phyloP scores from a whole-genome alignment of 2,329 filamentous ascomycete species.

The Lasiodiplodia hormozganensis region DNA sequence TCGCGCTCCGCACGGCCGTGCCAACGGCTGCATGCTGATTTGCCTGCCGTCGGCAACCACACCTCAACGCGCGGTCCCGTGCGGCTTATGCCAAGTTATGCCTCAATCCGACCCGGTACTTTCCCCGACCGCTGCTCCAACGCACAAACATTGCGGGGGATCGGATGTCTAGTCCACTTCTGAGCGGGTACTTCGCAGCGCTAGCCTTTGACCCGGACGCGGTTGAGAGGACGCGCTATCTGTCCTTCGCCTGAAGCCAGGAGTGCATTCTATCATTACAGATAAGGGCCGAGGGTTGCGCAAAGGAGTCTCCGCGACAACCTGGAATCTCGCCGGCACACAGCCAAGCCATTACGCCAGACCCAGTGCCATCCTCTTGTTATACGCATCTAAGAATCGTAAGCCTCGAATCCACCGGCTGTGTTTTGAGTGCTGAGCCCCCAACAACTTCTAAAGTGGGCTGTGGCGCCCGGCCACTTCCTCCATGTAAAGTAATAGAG shows the following conservation, averaged over 20 bases:
- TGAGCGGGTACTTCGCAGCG: neutral
- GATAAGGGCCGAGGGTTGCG: neutral
- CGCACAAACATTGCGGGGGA: constrained; percentile 11
- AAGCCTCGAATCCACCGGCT: neutral
- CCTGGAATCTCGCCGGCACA: neutral
- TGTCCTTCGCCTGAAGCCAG: neutral
- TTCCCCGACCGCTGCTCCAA: neutral
- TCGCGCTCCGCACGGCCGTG: constrained; percentile 14
- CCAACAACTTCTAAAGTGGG: constrained; percentile 20
- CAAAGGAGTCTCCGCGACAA: constrained; percentile 1
- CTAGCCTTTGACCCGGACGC: constrained; percentile 7
- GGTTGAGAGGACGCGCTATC: neutral
- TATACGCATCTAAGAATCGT: neutral
- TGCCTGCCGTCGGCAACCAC: neutral
- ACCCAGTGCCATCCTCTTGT: neutral
- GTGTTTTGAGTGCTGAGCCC: neutral
- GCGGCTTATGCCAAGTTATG: neutral
- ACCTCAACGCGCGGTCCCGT: neutral
- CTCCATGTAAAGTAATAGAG: neutral
- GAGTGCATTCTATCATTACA: neutral
- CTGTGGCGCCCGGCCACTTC: constrained; percentile 5
- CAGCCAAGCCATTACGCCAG: neutral
- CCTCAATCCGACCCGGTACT: neutral
- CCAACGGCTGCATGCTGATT: neutral
- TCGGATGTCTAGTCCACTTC: constrained; percentile 13